Conservation (phyloP, 2,329 filamentous ascomycete species). For the Curvularia hawaiiensis region DNA sequence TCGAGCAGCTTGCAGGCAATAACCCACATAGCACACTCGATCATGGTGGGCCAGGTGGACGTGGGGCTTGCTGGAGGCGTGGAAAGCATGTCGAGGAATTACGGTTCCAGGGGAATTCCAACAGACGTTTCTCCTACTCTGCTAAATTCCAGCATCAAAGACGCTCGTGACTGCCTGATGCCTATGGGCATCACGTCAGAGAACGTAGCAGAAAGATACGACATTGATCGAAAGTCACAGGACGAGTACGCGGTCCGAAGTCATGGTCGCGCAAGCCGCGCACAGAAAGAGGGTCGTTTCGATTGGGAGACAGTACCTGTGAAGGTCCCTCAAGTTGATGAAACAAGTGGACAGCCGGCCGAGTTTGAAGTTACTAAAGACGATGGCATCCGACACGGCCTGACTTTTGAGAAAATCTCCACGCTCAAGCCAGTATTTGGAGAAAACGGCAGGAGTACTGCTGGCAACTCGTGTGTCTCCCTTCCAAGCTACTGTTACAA, state of each 20-base stretch:
- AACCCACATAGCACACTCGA: conserved; percentile 90
- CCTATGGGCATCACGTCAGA: conserved; percentile 99
- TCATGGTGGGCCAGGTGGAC: conserved; percentile 78
- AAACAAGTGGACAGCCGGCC: conserved; percentile 69
- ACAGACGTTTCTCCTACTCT: conserved; percentile 76
- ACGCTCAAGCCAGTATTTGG: conserved; percentile 92
- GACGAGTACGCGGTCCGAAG: conserved; percentile 87
- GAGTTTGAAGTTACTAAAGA: conserved; percentile 80
- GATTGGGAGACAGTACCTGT: conserved; percentile 94
- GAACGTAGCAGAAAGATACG: conserved; percentile 90
- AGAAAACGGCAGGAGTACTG: conserved; percentile 87
- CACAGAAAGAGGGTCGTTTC: conserved; percentile 87
- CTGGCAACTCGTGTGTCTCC: conserved; percentile 67
- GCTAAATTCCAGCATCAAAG: conserved; percentile 72
- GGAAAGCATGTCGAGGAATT: conserved; percentile 89
- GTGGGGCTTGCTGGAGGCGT: conserved; percentile 86
- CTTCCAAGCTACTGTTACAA: neutral
- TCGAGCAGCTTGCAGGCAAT: conserved; percentile 94
- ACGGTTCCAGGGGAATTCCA: conserved; percentile 73
- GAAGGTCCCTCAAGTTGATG: conserved; percentile 75
- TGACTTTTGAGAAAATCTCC: conserved; percentile 76
- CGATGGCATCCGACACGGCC: conserved; percentile 89
- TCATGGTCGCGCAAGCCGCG: conserved; percentile 82
- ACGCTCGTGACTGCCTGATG: conserved; percentile 83
- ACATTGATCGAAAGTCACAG: conserved; percentile 76